Percentiles rank a stretch among this genome's conserved stretches.
phyloP scores from a whole-genome alignment of 2,329 filamentous ascomycete genomes.

The Colletotrichum lentis region DNA sequence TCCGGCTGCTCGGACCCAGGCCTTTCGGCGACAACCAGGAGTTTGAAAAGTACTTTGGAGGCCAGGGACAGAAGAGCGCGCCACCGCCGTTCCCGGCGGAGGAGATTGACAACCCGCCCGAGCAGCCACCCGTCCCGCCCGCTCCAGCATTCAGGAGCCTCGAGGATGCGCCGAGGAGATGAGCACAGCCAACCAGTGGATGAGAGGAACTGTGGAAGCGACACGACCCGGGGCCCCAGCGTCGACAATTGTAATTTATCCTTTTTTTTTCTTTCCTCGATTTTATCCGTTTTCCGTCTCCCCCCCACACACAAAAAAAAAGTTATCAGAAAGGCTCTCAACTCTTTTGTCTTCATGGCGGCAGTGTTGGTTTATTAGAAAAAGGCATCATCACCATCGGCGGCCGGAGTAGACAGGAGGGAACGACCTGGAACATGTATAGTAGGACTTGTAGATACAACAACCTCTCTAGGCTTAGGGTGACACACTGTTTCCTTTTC shows the following conservation, averaged over 20 bases:
- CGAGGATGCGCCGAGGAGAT: constrained; percentile 40
- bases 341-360: constrained; percentile 29
- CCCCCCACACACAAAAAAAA: constrained; percentile 1
- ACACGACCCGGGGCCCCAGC: background rate
- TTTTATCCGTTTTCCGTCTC: background rate
- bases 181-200: background rate
- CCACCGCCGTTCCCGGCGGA: constrained; percentile 64
- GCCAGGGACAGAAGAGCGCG: constrained; percentile 59
- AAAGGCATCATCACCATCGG: constrained; percentile 26
- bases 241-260: constrained; percentile 8
- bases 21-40: constrained; percentile 87
- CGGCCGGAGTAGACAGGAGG: constrained; percentile 32
- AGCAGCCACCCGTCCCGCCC: constrained; percentile 43
- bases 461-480: constrained; percentile 15
- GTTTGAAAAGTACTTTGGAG: constrained; percentile 92
- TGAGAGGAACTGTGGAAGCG: background rate
- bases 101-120: constrained; percentile 52
- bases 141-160: constrained; percentile 46
- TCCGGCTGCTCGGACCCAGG: constrained; percentile 83
- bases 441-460: constrained; percentile 36
- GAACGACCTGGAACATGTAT: constrained; percentile 23
- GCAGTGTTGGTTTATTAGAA: constrained; percentile 31
- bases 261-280: background rate
- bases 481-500: background rate
- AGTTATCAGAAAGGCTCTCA: constrained; percentile 25